Percentiles rank a stretch among this genome's conserved stretches.
phyloP scores from a whole-genome alignment of 495 filamentous ascomycete species.

The Baudoinia panamericana region DNA sequence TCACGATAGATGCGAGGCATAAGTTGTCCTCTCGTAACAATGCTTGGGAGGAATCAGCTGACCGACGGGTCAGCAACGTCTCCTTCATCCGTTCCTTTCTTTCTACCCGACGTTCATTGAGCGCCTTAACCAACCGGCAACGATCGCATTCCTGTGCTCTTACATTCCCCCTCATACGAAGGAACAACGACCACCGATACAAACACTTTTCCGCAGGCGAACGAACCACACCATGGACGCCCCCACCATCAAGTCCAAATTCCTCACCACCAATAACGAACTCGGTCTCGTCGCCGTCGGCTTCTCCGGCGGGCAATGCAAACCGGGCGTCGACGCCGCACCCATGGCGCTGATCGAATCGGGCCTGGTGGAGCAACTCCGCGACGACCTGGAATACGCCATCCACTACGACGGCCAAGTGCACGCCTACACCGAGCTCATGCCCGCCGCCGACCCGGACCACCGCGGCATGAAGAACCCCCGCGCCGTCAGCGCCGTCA shows the following conservation, averaged over 20 bases:
- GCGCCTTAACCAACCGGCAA: too few relatives aligned
- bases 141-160: too few relatives aligned
- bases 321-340: slow-evolving; percentile 83
- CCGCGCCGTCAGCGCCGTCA: slow-evolving; percentile 77
- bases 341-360: slow-evolving; percentile 82
- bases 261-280: slow-evolving; percentile 62
- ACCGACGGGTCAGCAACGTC: slow-evolving; percentile 1
- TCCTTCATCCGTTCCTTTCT: background rate
- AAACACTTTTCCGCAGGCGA: too few relatives aligned
- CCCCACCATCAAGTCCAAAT: slow-evolving; percentile 64
- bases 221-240: slow-evolving; percentile 40
- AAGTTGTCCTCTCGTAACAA: slow-evolving; percentile 6
- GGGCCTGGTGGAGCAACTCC: slow-evolving; percentile 73
- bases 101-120: slow-evolving; percentile 1
- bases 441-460: slow-evolving; percentile 60
- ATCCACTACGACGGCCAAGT: slow-evolving; percentile 74
- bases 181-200: too few relatives aligned
- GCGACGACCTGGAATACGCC: slow-evolving; percentile 73
- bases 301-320: slow-evolving; percentile 95
- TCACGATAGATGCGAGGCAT: background rate
- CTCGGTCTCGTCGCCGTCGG: slow-evolving; percentile 89
- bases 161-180: background rate
- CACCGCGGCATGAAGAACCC: slow-evolving; percentile 90
- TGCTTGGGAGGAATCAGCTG: background rate
- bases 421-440: slow-evolving; percentile 66